Conservation (phyloP, 805 yeast genomes). For the Yamadazyma paraphyllophila region DNA sequence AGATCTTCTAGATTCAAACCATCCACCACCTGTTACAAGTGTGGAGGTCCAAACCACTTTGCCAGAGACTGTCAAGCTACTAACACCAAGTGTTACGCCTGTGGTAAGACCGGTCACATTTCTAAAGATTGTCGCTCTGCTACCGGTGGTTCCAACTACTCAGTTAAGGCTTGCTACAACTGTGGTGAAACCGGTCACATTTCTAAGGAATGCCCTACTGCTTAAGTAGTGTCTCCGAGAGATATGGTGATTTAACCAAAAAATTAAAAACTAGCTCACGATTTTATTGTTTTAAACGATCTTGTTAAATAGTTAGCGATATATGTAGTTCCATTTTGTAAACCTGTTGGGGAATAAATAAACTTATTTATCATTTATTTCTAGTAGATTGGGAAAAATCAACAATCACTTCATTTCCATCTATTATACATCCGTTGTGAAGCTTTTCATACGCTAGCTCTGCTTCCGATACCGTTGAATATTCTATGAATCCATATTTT, state of each 20-base stretch:
- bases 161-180: conserved; percentile 64
- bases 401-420: conserved; percentile 61
- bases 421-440: conserved; percentile 57
- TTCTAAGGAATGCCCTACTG: conserved; percentile 65
- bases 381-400: conserved; percentile 58
- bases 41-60: conserved; percentile 91
- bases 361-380: background rate
- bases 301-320: conserved; percentile 3
- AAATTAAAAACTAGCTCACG: background rate
- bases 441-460: conserved; percentile 63
- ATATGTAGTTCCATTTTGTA: background rate
- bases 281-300: conserved; percentile 1
- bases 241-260: background rate
- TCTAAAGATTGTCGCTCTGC: conserved; percentile 72
- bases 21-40: conserved; percentile 72
- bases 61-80: conserved; percentile 86
- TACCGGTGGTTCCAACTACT: conserved; percentile 44
- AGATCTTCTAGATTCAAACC: conserved; percentile 21
- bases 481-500: conserved; percentile 67
- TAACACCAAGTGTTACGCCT: conserved; percentile 79
- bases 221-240: background rate
- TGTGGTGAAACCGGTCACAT: conserved; percentile 84
- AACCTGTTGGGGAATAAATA: background rate
- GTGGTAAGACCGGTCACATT: conserved; percentile 89
- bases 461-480: conserved; percentile 44